Evolutionary conservation across 768 basidiomycete species (phyloP).

Genomic region (Mycena indigotica): DNA sequence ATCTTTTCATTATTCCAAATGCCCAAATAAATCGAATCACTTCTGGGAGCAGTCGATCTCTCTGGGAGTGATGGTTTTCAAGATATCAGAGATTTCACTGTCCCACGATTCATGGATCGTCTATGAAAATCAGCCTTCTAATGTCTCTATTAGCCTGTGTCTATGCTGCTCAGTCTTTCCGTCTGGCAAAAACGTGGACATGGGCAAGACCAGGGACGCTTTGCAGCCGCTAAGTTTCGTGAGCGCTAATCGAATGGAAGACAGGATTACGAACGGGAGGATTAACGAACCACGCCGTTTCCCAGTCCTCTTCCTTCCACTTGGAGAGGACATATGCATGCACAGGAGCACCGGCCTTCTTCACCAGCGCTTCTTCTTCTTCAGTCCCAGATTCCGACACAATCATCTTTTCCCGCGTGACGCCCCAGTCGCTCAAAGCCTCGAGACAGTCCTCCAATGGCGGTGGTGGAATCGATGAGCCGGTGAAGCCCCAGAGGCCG

Average conservation of each 20-base stretch:
- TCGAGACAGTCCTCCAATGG: constrained; percentile 60
- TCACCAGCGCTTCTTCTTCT: constrained; percentile 55
- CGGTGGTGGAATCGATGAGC: constrained; percentile 54
- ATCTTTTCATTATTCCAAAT: too few relatives aligned
- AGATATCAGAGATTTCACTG: too few relatives aligned
- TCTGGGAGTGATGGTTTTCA: too few relatives aligned
- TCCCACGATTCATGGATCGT: too few relatives aligned
- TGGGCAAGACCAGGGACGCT: constrained; percentile 82
- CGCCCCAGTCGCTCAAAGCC: constrained; percentile 75
- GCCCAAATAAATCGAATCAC: too few relatives aligned
- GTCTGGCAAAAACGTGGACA: constrained; percentile 88
- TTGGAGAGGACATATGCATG: constrained; percentile 61
- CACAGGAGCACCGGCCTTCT: constrained; percentile 58
- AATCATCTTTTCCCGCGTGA: constrained; percentile 63
- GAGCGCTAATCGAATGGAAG: neutral
- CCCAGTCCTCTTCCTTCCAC: constrained; percentile 79
- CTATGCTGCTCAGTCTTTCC: too few relatives aligned
- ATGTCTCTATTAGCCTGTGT: too few relatives aligned
- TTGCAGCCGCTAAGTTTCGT: constrained; percentile 59
- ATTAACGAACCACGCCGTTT: constrained; percentile 91
- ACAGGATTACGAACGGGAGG: constrained; percentile 65
- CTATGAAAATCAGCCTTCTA: too few relatives aligned
- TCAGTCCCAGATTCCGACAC: constrained; percentile 51
- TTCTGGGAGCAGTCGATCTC: too few relatives aligned
- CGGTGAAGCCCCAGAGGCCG: constrained; percentile 84